A percentile compares a stretch with the other conserved stretches of the same genome.
Conservation (phyloP, 2,329 filamentous ascomycete species). For the Fusarium tanahbumbuense region DNA sequence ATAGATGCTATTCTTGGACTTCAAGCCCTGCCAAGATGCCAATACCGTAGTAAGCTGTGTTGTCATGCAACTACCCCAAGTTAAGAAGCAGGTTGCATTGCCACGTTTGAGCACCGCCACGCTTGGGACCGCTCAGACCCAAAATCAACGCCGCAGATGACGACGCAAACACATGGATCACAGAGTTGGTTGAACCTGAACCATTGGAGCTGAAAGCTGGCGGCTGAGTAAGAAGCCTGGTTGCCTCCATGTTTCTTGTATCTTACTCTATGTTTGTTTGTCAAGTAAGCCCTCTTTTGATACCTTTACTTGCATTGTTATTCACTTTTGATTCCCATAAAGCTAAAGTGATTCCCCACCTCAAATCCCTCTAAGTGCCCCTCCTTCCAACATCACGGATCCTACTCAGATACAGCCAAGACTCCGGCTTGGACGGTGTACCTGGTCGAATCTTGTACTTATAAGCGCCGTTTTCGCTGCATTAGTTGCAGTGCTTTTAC, state of each 20-base stretch:
- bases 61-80: slow-evolving; percentile 10
- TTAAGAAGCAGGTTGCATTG: slow-evolving; percentile 17
- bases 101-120: slow-evolving; percentile 39
- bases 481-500: slow-evolving; percentile 21
- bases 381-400: slow-evolving; percentile 41
- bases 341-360: slow-evolving; percentile 34
- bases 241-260: slow-evolving; percentile 33
- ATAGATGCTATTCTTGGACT: slow-evolving; percentile 1
- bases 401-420: slow-evolving; percentile 21
- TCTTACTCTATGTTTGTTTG: slow-evolving; percentile 15
- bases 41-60: slow-evolving; percentile 12
- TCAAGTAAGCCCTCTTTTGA: background rate
- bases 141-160: slow-evolving; percentile 37
- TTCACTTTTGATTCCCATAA: background rate
- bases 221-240: slow-evolving; percentile 38
- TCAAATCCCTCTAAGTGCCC: slow-evolving; percentile 24
- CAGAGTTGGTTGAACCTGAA: slow-evolving; percentile 3
- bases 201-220: slow-evolving; percentile 14
- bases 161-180: slow-evolving; percentile 33
- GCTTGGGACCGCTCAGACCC: slow-evolving; percentile 22
- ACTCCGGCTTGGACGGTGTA: slow-evolving; percentile 9
- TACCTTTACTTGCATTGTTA: background rate
- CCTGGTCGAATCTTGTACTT: slow-evolving; percentile 28
- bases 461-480: slow-evolving; percentile 14
- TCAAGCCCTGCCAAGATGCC: slow-evolving; percentile 6